These are phyloP conservation scores for Penicillium fimorum DNA, from an alignment of 495 filamentous ascomycete species.

Conservation along the genomic window DNA sequence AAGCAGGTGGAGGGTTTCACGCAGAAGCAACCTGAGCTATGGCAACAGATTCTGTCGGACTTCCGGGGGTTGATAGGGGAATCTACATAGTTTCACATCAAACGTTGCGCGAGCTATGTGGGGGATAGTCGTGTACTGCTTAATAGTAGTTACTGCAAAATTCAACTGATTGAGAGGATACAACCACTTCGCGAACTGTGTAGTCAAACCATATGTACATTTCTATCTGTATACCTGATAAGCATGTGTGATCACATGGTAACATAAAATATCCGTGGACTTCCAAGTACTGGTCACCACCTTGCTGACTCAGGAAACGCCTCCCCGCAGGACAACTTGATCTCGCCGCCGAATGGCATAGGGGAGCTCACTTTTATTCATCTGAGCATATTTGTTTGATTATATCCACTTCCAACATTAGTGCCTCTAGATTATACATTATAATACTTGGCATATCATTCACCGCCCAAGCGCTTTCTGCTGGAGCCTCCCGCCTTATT, in stretches of 20 bases:
- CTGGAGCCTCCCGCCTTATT: conserved; percentile 5
- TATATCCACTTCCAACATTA: not conserved
- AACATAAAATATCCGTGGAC: not conserved
- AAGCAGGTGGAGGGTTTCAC: conserved; percentile 49
- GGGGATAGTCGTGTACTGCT: not conserved
- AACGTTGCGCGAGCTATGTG: not conserved
- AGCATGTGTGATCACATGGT: not conserved
- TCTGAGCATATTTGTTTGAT: not conserved
- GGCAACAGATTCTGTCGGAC: conserved; percentile 42
- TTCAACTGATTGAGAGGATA: not conserved
- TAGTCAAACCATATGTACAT: too few relatives aligned
- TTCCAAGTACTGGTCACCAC: not conserved
- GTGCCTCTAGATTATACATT: not conserved
- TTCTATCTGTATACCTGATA: not conserved
- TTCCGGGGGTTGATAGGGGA: conserved; percentile 54
- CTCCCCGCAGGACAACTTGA: not conserved
- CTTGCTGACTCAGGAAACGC: conserved; percentile 22
- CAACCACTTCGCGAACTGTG: not conserved
- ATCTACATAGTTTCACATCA: not conserved
- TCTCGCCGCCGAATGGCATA: conserved; percentile 1
- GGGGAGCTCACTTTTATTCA: not conserved
- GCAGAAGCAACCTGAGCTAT: conserved; percentile 39
- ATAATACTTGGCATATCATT: not conserved
- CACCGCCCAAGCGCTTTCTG: conserved; percentile 12
- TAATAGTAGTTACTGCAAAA: not conserved